phyloP scores from a whole-genome alignment of 129 eudicot species.

The Mikania micrantha region DNA sequence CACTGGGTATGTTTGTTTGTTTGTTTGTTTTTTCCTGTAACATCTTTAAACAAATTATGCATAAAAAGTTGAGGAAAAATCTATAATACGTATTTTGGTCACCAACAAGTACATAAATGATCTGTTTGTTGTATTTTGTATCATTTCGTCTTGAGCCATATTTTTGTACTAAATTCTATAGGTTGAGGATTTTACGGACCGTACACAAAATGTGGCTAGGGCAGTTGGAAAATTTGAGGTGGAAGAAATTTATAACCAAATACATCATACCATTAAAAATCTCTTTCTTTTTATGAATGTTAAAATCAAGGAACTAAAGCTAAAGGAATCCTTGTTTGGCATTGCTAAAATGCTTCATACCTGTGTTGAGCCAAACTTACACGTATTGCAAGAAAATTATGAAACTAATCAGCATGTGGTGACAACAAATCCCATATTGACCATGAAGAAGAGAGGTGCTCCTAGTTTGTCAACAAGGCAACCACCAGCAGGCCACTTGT shows the following conservation, averaged over 20 bases:
- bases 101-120: neutral
- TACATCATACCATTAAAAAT: slow-evolving; percentile 32
- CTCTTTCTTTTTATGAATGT: slow-evolving; percentile 45
- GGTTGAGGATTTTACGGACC: slow-evolving; percentile 96
- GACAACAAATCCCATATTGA: slow-evolving; percentile 8
- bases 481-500: slow-evolving; percentile 14
- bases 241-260: slow-evolving; percentile 41
- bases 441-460: neutral
- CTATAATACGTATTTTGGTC: neutral
- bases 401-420: neutral
- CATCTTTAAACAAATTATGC: neutral
- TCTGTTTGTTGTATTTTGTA: too few relatives aligned
- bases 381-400: neutral
- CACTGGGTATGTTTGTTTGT: too few relatives aligned
- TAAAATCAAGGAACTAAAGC: slow-evolving; percentile 28
- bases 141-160: too few relatives aligned
- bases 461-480: slow-evolving; percentile 7
- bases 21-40: too few relatives aligned
- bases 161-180: slow-evolving; percentile 19
- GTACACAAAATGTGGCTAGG: slow-evolving; percentile 78
- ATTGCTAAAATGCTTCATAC: slow-evolving; percentile 11
- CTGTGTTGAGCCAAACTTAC: neutral
- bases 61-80: neutral
- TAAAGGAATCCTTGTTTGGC: slow-evolving; percentile 54
- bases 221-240: slow-evolving; percentile 57